Conservation (phyloP, 208 protist genomes). For the Leptomonas seymouri region DNA sequence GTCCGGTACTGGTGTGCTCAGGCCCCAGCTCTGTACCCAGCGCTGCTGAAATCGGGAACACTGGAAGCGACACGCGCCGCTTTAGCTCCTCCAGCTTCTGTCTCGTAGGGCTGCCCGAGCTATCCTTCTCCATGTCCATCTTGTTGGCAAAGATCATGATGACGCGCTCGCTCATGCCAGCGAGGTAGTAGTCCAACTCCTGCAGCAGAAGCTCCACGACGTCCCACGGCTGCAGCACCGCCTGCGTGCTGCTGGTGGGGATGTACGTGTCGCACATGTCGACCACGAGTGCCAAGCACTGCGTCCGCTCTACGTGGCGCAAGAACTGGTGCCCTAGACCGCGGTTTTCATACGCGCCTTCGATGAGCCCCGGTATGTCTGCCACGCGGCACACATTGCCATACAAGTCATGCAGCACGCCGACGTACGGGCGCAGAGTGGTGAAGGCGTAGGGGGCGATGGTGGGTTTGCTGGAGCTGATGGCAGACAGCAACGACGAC, state of each 20-base stretch:
- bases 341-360: conserved; percentile 90
- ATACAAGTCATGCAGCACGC: conserved; percentile 83
- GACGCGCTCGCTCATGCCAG: conserved; percentile 63
- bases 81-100: conserved; percentile 74
- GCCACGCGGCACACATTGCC: conserved; percentile 84
- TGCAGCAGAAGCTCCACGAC: conserved; percentile 73
- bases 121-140: conserved; percentile 85
- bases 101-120: conserved; percentile 36
- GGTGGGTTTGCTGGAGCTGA: conserved; percentile 82
- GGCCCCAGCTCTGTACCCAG: conserved; percentile 66
- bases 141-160: conserved; percentile 92
- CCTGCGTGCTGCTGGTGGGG: conserved; percentile 21
- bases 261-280: conserved; percentile 85
- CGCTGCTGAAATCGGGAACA: conserved; percentile 91
- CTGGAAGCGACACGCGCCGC: conserved; percentile 61
- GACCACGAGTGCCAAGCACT: conserved; percentile 87
- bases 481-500: conserved; percentile 89
- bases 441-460: conserved; percentile 93
- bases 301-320: conserved; percentile 91
- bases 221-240: conserved; percentile 78
- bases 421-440: conserved; percentile 90
- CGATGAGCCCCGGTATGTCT: conserved; percentile 92
- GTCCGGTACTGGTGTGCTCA: conserved; percentile 51
- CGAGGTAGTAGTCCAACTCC: conserved; percentile 90
- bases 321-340: conserved; percentile 92